Conservation (phyloP, 1,284 basidiomycete species). For the Coriolopsis trogii region DNA sequence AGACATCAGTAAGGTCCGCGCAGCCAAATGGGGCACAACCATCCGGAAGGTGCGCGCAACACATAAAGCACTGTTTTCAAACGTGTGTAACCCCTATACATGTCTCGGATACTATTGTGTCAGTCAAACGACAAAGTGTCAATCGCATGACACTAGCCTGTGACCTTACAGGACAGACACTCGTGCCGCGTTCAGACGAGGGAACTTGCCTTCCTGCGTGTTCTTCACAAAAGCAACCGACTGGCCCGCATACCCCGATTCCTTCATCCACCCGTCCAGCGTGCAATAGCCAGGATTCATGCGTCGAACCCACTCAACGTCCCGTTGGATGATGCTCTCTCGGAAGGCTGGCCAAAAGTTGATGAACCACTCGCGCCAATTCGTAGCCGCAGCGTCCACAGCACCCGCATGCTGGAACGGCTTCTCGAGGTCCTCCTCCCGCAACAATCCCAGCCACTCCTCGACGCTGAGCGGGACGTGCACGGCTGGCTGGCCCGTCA, state of each 20-base stretch:
- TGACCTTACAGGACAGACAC: background rate
- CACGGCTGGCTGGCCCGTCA: conserved; percentile 43
- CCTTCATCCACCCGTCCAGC: conserved; percentile 33
- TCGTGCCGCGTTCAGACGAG: background rate
- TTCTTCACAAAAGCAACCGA: conserved; percentile 15
- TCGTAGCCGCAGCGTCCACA: conserved; percentile 33
- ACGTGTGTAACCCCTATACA: too few species aligned
- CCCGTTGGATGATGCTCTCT: conserved; percentile 44
- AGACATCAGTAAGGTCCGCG: too few species aligned
- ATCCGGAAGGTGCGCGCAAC: too few species aligned
- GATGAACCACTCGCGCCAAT: conserved; percentile 42
- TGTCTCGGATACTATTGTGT: too few species aligned
- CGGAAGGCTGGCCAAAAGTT: conserved; percentile 43
- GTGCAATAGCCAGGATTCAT: conserved; percentile 37
- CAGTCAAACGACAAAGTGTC: background rate
- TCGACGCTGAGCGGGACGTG: conserved; percentile 40
- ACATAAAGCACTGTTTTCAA: too few species aligned
- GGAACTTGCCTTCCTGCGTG: conserved; percentile 15
- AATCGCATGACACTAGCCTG: background rate
- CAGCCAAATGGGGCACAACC: too few species aligned
- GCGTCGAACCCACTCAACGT: conserved; percentile 43
- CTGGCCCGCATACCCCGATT: conserved; percentile 19
- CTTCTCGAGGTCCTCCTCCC: conserved; percentile 26
- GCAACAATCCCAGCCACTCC: conserved; percentile 40
- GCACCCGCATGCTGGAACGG: conserved; percentile 36